phyloP scores from a whole-genome alignment of 495 filamentous ascomycete genomes.

The Saxispiralis lemnorum region DNA sequence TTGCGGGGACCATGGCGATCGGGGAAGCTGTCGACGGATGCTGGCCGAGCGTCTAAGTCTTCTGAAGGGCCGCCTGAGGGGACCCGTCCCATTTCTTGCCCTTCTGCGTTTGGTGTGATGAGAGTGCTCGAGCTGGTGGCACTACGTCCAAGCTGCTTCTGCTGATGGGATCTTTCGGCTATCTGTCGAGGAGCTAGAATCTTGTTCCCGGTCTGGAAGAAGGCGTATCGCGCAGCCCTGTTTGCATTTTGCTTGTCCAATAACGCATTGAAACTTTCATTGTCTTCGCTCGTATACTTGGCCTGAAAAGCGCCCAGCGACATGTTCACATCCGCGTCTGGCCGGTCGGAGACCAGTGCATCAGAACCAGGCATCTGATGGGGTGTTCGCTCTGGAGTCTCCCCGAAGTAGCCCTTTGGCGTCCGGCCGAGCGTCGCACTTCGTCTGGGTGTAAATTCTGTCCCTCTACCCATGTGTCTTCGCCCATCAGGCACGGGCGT shows the following conservation, averaged over 20 bases:
- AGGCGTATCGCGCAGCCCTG: constrained; percentile 61
- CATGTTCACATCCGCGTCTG: constrained; percentile 60
- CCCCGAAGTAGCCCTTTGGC: constrained; percentile 38
- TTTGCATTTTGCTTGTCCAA: constrained; percentile 83
- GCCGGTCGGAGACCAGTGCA: constrained; percentile 20
- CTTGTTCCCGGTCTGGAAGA: constrained; percentile 79
- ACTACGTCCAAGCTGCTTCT: constrained; percentile 25
- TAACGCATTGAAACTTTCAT: constrained; percentile 83
- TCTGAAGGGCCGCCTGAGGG: constrained; percentile 15
- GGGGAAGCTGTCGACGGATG: constrained; percentile 64
- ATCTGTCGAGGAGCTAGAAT: constrained; percentile 73
- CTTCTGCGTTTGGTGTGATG: constrained; percentile 12
- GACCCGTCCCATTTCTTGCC: constrained; percentile 3
- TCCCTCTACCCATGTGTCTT: constrained; percentile 13
- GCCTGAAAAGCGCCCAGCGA: constrained; percentile 71
- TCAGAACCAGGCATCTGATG: constrained; percentile 16
- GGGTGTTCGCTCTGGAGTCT: constrained; percentile 47
- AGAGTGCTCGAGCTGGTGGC: constrained; percentile 5
- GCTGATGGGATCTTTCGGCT: constrained; percentile 53
- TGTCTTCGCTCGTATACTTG: constrained; percentile 91
- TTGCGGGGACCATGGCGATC: constrained; percentile 46
- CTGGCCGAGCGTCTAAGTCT: constrained; percentile 49
- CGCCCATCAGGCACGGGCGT: constrained; percentile 41
- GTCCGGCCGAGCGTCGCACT: constrained; percentile 23
- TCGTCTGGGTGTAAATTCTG: constrained; percentile 13